A percentile compares a stretch with the other conserved stretches of the same genome.
Evolutionary conservation across 441 rosid genomes (phyloP).

Genomic region (Manihot esculenta): DNA sequence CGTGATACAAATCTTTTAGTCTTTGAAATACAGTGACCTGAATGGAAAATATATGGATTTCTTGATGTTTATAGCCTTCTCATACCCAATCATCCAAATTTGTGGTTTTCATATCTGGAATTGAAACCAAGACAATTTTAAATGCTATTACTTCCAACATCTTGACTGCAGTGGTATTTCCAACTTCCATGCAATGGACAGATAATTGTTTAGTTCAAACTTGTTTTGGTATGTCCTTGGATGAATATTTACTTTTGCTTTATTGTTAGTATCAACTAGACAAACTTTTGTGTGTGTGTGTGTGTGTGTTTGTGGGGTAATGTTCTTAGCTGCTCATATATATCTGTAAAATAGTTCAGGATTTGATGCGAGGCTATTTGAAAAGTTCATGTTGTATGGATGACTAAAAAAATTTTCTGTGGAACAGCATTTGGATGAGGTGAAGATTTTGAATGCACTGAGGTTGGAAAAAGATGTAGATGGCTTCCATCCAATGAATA

Average conservation of each 20-base stretch:
- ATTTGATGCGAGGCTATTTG: constrained; percentile 27
- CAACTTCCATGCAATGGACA: background rate
- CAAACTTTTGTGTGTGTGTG: background rate
- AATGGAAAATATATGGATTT: background rate
- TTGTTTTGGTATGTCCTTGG: background rate
- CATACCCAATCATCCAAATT: background rate
- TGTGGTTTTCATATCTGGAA: background rate
- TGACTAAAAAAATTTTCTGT: constrained; percentile 32
- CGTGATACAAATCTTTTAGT: constrained; percentile 2
- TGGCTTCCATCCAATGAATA: constrained; percentile 81
- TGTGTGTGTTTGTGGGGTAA: constrained; percentile 3
- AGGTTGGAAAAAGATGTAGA: constrained; percentile 85
- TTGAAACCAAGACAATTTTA: background rate
- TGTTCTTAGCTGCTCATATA: constrained; percentile 15
- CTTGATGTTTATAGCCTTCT: background rate
- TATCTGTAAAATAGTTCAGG: constrained; percentile 18
- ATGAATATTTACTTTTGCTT: background rate
- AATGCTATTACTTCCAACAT: background rate
- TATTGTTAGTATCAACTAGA: background rate
- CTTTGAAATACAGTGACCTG: constrained; percentile 6
- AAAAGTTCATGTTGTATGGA: constrained; percentile 23
- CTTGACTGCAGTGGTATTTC: background rate
- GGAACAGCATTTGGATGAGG: constrained; percentile 79
- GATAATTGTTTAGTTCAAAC: background rate
- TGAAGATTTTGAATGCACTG: constrained; percentile 62